Evolutionary conservation across 768 basidiomycete genomes (phyloP), one percentile per base, ranked within the genome.

Genomic region (Paxillus ammoniavirescens): DNA sequence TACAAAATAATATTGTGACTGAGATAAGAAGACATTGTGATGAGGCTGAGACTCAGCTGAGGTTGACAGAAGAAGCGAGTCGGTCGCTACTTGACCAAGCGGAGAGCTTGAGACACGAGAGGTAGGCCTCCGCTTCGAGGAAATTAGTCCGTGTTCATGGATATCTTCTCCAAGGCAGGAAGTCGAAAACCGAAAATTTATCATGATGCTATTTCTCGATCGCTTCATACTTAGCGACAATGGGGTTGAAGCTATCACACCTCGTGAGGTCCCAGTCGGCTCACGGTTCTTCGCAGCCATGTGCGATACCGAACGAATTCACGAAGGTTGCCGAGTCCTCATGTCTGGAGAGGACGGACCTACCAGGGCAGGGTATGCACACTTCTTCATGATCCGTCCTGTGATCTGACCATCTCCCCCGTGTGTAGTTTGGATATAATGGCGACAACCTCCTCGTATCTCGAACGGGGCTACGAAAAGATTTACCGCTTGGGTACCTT

Each of bases 381-480:
- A n/a, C 37, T 43, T 26, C 40, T 15, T 10, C 10, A 38, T 8
- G 6, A 14, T 18, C 4, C 7, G 31, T 30, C 52, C 10, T 30
- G 9, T 21, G 12, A 48, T 37, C 35, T 49, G 28, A 52, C 31
- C 54, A 5, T 9, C 28, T 35, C 8, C 53, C 15, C n/a, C 38
- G 33, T 21, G 7, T 33, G 26, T 58, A 97, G 95, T 3, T 71
- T 91, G 42, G 96, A 98, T 63, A 92, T 98, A 54, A 92, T 98
- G 84, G 74, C 87, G 0, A 76, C 83, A 8, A 97, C 92, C 0
- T 85, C 88, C 0, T 76, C 83, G 8, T 80, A 91, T 56, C 82
- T 98, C 42, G 94, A 98, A 65, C 84, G 89, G 59, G 95, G 87
- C 2, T 95, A 91, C 70, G 85, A 91, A 54, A 98, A 97, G 72